These are phyloP conservation scores for Staphylotrichum longicolle DNA, from an alignment of 495 filamentous ascomycete genomes.

Conservation along the genomic window DNA sequence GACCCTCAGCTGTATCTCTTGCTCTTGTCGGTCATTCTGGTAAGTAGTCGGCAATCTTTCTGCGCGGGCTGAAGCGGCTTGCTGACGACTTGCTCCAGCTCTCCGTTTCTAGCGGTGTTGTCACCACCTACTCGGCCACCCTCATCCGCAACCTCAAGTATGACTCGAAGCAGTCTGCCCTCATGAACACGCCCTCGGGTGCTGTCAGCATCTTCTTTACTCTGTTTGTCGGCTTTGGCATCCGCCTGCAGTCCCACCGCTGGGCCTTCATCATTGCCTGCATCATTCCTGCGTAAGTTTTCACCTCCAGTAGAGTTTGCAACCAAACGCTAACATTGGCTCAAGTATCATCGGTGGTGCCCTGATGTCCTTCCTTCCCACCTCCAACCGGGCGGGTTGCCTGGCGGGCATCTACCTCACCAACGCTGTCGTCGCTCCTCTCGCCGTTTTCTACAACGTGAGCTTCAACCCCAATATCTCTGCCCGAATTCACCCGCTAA, in stretches of 20 bases:
- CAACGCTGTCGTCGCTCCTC: conserved; percentile 56
- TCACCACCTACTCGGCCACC: conserved; percentile 61
- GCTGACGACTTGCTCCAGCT: conserved; percentile 19
- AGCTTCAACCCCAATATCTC: conserved; percentile 1
- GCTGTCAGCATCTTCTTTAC: conserved; percentile 55
- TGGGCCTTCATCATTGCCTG: conserved; percentile 38
- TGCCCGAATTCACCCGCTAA: background rate
- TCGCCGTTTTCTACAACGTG: conserved; percentile 45
- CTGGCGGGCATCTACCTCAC: conserved; percentile 65
- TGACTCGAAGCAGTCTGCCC: conserved; percentile 49
- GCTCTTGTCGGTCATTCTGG: conserved; percentile 33
- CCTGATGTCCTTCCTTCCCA: conserved; percentile 58
- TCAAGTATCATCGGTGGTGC: conserved; percentile 52
- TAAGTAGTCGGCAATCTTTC: conserved; percentile 12
- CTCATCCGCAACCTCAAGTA: conserved; percentile 60
- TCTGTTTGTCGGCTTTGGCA: conserved; percentile 49
- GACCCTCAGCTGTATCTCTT: conserved; percentile 40
- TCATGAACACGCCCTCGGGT: conserved; percentile 61
- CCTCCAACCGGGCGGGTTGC: conserved; percentile 45
- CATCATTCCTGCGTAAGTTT: conserved; percentile 37
- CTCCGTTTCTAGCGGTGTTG: conserved; percentile 58
- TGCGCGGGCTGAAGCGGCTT: background rate
- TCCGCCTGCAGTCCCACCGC: conserved; percentile 36
- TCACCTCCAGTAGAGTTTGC: background rate
- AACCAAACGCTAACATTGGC: conserved; percentile 8